Percentiles rank a stretch among this genome's conserved stretches.
Evolutionary conservation across 768 basidiomycete species (phyloP).

Genomic region (Candolleomyces eurysporus): DNA sequence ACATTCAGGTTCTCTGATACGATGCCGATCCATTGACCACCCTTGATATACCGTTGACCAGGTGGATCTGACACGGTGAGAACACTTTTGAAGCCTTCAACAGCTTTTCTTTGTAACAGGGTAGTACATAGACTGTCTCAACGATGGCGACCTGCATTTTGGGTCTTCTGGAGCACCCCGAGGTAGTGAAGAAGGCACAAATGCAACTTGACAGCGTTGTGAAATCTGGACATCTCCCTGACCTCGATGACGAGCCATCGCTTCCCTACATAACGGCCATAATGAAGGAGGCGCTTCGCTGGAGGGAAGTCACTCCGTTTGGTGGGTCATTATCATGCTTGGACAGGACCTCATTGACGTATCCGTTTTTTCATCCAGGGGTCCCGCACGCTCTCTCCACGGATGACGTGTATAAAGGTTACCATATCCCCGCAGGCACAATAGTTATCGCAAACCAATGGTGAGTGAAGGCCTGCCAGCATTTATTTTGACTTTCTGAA

Average conservation of each 20-base stretch:
- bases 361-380: conserved; percentile 3
- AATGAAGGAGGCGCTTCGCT: conserved; percentile 26
- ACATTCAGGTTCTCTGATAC: neutral
- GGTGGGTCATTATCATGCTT: conserved; percentile 12
- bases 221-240: conserved; percentile 28
- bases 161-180: conserved; percentile 10
- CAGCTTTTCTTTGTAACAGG: too few relatives aligned
- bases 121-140: conserved; percentile 2
- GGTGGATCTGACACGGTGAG: conserved; percentile 21
- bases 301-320: conserved; percentile 23
- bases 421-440: conserved; percentile 29
- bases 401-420: conserved; percentile 30
- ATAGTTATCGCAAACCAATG: conserved; percentile 32
- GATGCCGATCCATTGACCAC: neutral
- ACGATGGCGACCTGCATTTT: conserved; percentile 12
- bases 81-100: too few relatives aligned
- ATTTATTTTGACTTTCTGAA: neutral
- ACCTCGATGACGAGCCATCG: conserved; percentile 22
- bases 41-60: neutral
- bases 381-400: conserved; percentile 18
- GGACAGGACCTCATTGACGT: neutral
- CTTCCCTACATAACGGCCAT: conserved; percentile 32
- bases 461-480: conserved; percentile 14
- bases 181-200: conserved; percentile 29
- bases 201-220: conserved; percentile 31